Base-by-base conservation (phyloP, 1,284 basidiomycete species). In the Volvariella surrecta region DNA sequence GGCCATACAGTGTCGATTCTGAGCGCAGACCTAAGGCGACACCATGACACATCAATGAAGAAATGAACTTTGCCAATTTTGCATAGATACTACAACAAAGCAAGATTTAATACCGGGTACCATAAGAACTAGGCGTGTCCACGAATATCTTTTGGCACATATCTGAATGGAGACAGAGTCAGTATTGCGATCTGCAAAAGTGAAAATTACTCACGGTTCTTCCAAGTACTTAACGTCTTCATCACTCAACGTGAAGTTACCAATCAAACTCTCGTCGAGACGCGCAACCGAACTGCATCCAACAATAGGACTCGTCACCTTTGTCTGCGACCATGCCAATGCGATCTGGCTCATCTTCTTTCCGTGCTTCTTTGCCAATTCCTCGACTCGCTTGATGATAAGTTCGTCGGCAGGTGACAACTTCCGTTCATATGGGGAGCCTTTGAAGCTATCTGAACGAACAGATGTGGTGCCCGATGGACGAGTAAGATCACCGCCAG, bases 311-410 rank as follows among this genome's bases (percentile, higher is more conserved):
- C 63, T 68, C 1, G 57, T 38, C 0, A 67, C 55, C 48, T 67
- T 72, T 19, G 50, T 40, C 1, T 44, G 42, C 1, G 58, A 48
- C 69, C 71, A 72, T 0, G 63, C 57, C 4, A 70, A 50, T 1
- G 68, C 66, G 17, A 73, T 58, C 48, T 70, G 64, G 15, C 51
- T 53, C 70, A 70, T 73, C 40, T 52, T 60, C 46, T 60, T 58
- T 0, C 53, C 53, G 24, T 59, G 61, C 50, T 67, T 64, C 17
- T 54, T 50, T 0, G 70, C 58, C 0, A 71, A 38, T 39, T 68
- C 65, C 39, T 66, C 57, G n/a, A 73, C 65, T 9, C 70, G 65
- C 9, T 38, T 50, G 53, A 71, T 57, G 43, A 69, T 70, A 37
- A 50, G 44, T 31, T 52, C 49, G 45, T 71, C 67, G 0, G 54